Base-by-base conservation (phyloP, 139 green algal genomes). In the Diplosphaera chodatii region DNA sequence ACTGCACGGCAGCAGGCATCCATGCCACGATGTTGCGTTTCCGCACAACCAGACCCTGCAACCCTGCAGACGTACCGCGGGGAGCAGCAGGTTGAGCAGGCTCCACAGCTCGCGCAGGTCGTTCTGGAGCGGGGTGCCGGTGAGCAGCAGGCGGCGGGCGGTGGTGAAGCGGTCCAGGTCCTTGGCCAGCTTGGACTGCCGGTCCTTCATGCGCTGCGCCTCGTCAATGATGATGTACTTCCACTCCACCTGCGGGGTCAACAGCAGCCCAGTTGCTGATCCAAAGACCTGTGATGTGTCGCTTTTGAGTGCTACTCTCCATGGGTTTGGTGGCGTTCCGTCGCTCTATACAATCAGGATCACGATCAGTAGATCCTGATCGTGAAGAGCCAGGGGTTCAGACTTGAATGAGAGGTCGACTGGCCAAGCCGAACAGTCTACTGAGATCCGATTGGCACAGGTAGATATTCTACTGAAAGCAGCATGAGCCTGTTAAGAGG, bases 171-270 rank as follows among this genome's bases (percentile, higher is more conserved):
- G 76, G 83, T 95, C 89, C 69, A 98, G 80, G 69, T 95, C 93
- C 37, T 78, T 73, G 41, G 87, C 77, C 65, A 94, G 86, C 78
- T 91, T 87, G 69, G 72, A 84, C 74, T 93, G 76, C 23, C 90
- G 75, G 85, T 96, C 91, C 86, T 98, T 99, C 84, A 98, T 94
- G 77, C 94, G 86, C 85, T 99, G 95, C 33, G 94, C 95, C 83
- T 99, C 95, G 78, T 99, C 95, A 64, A 99, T 96, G 71, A 99
- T 88, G 77, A 99, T 93, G 85, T 98, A 98, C 82, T 92, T 88
- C 93, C 93, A 98, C 23, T 92, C 83, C 34, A 97, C 64, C 77
- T 86, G 74, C 59, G 34, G 63, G n/a, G n/a, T n/a, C n/a, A n/a
- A n/a, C n/a, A n/a, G n/a, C n/a, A n/a, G n/a, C n/a, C n/a, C n/a